A percentile compares a stretch with the other conserved stretches of the same genome.
These are phyloP conservation scores for Hibiscus tridactylites DNA, from an alignment of 345 rosid genomes.

Conservation along the genomic window DNA sequence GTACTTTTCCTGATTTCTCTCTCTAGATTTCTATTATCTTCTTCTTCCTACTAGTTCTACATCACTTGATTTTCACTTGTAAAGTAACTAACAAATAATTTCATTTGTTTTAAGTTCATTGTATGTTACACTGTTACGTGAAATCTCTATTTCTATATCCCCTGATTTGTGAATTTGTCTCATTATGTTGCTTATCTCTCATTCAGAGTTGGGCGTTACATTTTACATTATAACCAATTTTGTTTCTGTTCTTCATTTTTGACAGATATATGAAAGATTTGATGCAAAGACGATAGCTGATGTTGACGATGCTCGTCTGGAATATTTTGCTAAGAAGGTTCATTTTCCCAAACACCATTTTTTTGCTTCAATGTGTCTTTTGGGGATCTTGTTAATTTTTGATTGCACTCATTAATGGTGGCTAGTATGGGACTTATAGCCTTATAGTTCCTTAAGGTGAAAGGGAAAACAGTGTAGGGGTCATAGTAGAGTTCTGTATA, in stretches of 20 bases:
- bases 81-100: no score
- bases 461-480: background rate
- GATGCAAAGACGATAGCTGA: slow-evolving; percentile 43
- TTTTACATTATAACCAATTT: slow-evolving; percentile 10
- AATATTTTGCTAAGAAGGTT: slow-evolving; percentile 76
- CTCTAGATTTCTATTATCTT: no score
- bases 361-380: background rate
- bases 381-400: background rate
- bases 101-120: no score
- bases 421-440: background rate
- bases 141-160: background rate
- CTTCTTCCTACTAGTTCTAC: no score
- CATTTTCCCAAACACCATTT: slow-evolving; percentile 4
- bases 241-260: slow-evolving; percentile 11
- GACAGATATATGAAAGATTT: slow-evolving; percentile 80
- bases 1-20: no score
- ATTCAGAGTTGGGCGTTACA: background rate
- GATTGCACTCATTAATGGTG: background rate
- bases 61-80: no score
- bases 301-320: slow-evolving; percentile 74
- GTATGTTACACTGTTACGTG: no score
- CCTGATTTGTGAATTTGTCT: background rate
- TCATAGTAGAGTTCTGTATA: background rate
- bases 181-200: background rate
- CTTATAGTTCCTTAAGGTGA: background rate